Base-by-base conservation (phyloP, 148 eudicot genomes). In the Silene latifolia region DNA sequence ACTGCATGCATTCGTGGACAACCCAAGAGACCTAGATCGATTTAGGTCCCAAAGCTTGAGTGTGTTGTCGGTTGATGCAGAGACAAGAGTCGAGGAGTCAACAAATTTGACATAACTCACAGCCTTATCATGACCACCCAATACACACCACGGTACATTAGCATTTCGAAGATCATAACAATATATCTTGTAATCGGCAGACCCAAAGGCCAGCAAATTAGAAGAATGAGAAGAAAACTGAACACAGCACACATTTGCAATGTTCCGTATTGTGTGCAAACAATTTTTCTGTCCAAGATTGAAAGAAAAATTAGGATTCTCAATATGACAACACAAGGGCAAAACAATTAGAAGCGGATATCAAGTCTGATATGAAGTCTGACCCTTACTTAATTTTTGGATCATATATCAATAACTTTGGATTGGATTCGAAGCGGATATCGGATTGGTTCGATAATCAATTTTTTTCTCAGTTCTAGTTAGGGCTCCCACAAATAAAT, bases 1-100 rank as follows among this genome's bases (percentile, higher is more conserved):
- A 59, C 61, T 84, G 85, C 95, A 91, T 84, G 91, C 95, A 84
- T 85, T 73, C 59, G 77, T 77, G 68, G 97, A 92, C 21, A 86
- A 71, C 59, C 84, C 82, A 74, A 68, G 74, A 74, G 89, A 69
- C 57, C 76, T 81, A 69, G 93, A 80, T 84, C 78, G 86, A 17
- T 82, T 87, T 56, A 96, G 98, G 75, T 96, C 99, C 99, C 99
- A 96, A n/a, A 90, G 77, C 86, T 96, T 96, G 72, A 96, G 77
- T 3, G 97, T 88, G 79, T 89, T 90, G 81, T 96, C 99, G 2
- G 94, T 96, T 44, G 99, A 96, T 60, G 99, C 99, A 80, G 99
- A 92, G 63, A 90, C 88, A 71, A 92, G 73, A 69, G 98, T 96
- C 23, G 71, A 84, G 2, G 90, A 78, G 79, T 96, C 99, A 75